Evolutionary conservation across 495 filamentous ascomycete species (phyloP), one percentile per base, ranked within the genome.

Genomic region (Astrothelium subdiscretum): DNA sequence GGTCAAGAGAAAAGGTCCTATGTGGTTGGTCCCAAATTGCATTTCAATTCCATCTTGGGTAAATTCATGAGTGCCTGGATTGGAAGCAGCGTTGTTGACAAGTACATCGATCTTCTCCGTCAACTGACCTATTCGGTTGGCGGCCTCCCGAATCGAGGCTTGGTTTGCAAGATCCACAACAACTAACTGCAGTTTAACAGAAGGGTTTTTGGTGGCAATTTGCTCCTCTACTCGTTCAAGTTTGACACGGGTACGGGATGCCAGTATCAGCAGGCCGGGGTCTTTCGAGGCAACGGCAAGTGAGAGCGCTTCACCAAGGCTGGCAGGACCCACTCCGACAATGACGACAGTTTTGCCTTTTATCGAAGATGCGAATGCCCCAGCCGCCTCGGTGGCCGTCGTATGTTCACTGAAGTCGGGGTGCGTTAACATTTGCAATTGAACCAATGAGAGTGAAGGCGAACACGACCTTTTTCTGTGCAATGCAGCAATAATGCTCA

Each of bases 301-400:
- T 1, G 78, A 81, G 13, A 80, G 81, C 0, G 77, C 70, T 38
- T 78, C 76, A 2, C 82, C 83, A 26, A 84, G 76, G 22, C 79
- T 76, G 24, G 77, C 75, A 24, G 80, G 80, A 38, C 77, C 76
- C 32, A 84, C 75, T 3, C 82, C 71, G 8, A 66, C 68, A 42
- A 73, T 68, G 29, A 73, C 60, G 18, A 71, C 69, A 66, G 27
- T 63, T 61, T 63, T 68, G 32, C 67, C 67, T 13, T 26, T 26
- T 58, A 72, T 69, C 2, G 60, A 22, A 15, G 63, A 40, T 10
- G 59, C 32, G 44, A 72, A 72, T 11, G 62, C 63, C 31, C 66
- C 59, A 0, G 67, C 69, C 15, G 70, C 70, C 57, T 70, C 67
- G 10, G 62, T 59, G 0, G 65, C 71, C 12, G 65, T 66, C 1